These are phyloP conservation scores for Arctium minus DNA, from an alignment of 129 eudicot genomes.

Conservation along the genomic window DNA sequence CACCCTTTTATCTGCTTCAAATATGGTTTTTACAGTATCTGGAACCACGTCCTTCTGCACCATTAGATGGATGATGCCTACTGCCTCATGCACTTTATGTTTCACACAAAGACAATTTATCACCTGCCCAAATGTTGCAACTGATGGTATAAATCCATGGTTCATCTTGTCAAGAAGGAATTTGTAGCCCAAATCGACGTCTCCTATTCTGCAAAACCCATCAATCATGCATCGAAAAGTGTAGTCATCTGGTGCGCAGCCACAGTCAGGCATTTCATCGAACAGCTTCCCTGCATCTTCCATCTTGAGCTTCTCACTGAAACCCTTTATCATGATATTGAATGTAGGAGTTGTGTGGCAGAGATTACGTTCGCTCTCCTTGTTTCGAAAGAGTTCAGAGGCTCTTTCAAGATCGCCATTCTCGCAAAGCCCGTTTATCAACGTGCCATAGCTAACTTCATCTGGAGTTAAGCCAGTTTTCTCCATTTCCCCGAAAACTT, in stretches of 20 bases:
- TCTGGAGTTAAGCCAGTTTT: conserved; percentile 61
- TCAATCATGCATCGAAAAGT: conserved; percentile 82
- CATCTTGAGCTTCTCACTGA: conserved; percentile 55
- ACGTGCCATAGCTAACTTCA: conserved; percentile 62
- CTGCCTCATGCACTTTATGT: conserved; percentile 74
- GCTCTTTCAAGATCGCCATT: conserved; percentile 70
- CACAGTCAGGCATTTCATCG: conserved; percentile 53
- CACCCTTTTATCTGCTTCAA: conserved; percentile 77
- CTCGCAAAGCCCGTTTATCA: conserved; percentile 75
- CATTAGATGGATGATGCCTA: conserved; percentile 58
- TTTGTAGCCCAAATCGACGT: conserved; percentile 52
- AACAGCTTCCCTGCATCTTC: conserved; percentile 56
- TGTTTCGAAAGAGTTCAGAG: conserved; percentile 49
- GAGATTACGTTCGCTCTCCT: conserved; percentile 37
- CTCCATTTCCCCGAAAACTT: conserved; percentile 61
- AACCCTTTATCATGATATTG: conserved; percentile 79
- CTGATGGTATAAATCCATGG: conserved; percentile 64
- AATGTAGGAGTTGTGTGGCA: conserved; percentile 62
- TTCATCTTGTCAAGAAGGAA: conserved; percentile 49
- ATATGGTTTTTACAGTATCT: conserved; percentile 61
- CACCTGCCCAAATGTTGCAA: conserved; percentile 73
- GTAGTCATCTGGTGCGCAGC: conserved; percentile 57
- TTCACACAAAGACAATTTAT: conserved; percentile 69
- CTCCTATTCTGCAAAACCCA: conserved; percentile 77
- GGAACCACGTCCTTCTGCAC: conserved; percentile 81